Evolutionary conservation across 2,329 filamentous ascomycete genomes (phyloP), one percentile per base, ranked within the genome.

Genomic region (Paracorniculantispora psalliotae): DNA sequence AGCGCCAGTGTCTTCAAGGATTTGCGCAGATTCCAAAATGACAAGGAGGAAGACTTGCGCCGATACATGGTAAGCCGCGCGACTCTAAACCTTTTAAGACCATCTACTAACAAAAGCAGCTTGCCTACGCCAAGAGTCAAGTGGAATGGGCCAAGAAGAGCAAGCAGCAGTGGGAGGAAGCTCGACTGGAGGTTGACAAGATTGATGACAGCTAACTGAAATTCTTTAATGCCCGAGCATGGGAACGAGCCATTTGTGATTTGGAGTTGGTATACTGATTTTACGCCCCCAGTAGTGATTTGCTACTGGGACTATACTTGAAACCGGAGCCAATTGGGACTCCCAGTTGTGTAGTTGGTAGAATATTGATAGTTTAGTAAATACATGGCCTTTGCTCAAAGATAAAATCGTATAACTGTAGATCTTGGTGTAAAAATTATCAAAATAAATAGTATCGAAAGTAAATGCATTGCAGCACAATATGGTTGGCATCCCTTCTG

Each of bases 11-110:
- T 97, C 4, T 75, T 99, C 66, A 88, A 90, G 67, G 94, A 99
- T 70, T 77, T 99, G 61, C 91, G 92, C 77, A 81, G 94, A 61
- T 99, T 99, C 75, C 96, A 99, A 74, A 81, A 80, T 61, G 92
- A 97, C 75, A 99, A 99, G 74, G 96, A 99, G 75, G 91, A 93
- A 53, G 94, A 99, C 71, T 73, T 99, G 68, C 88, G 87, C 69
- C 85, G 90, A 63, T 97, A 97, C 72, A 99, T 99, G 94, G 94
- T 97, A 78, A 77, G 89, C 75, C 28, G 46, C 21, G 57, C 19
- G 15, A 21, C 23, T 13, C 17, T 25, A n/a, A 28, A 52, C 21
- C 9, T 13, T 33, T 39, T 15, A 4, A 23, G 5, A 39, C 21
- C 41, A 15, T 64, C 60, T 61, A 54, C 69, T 72, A 64, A 70